Percentiles rank a stretch among this genome's conserved stretches.
Evolutionary conservation across 371 early-diverging fungal species (phyloP).

Genomic region (Lichtheimia ornata): DNA sequence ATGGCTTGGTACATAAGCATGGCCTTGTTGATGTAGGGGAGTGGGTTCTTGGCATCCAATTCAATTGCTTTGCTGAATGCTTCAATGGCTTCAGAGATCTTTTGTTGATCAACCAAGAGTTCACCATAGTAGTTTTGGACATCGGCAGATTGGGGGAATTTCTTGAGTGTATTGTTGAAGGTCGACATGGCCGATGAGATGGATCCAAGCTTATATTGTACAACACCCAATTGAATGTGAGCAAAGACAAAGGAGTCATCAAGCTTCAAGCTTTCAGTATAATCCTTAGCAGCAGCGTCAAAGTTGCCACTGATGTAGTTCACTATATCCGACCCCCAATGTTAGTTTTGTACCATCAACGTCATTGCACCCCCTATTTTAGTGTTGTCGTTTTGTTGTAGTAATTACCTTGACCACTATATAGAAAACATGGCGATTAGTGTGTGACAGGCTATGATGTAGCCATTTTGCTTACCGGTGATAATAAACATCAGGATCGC

Average conservation of each 20-base stretch:
- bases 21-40: constrained; percentile 97
- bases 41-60: constrained; percentile 73
- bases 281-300: constrained; percentile 82
- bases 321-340: constrained; percentile 25
- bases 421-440: not conserved
- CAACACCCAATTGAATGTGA: constrained; percentile 92
- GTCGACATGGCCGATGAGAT: constrained; percentile 71
- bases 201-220: constrained; percentile 90
- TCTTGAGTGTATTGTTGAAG: constrained; percentile 78
- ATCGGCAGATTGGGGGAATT: constrained; percentile 85
- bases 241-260: constrained; percentile 87
- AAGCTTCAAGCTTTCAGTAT: constrained; percentile 77
- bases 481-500: constrained; percentile 81
- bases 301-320: constrained; percentile 80
- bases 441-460: not conserved
- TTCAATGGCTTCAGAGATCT: constrained; percentile 71
- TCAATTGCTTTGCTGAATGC: constrained; percentile 80
- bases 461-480: constrained; percentile 49
- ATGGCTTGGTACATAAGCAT: constrained; percentile 84
- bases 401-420: constrained; percentile 42
- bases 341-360: not conserved
- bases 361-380: too few species aligned
- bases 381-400: too few species aligned
- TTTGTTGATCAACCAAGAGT: constrained; percentile 86
- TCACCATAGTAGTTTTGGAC: constrained; percentile 97